These are phyloP conservation scores for Ceratobasidium sp. DNA, from an alignment of 1,284 basidiomycete species.

Conservation along the genomic window DNA sequence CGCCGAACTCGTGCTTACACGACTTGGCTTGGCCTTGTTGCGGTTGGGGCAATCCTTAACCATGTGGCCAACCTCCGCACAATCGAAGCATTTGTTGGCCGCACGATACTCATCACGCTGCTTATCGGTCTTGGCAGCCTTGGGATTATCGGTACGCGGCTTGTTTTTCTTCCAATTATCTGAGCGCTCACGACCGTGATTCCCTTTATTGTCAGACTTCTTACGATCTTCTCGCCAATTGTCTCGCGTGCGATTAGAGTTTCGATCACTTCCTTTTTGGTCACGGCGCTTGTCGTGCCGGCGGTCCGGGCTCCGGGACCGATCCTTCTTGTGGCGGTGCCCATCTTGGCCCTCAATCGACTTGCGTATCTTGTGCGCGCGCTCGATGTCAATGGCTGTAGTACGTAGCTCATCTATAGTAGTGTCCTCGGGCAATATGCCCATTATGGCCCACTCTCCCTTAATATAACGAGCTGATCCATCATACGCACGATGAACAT, in stretches of 20 bases:
- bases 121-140: not conserved
- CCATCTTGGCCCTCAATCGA: not conserved
- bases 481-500: not conserved
- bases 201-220: too few species aligned
- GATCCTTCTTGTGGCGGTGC: not conserved
- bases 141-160: not conserved
- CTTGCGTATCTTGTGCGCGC: conserved; percentile 12
- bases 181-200: too few species aligned
- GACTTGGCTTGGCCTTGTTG: conserved; percentile 18
- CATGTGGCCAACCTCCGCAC: conserved; percentile 24
- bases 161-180: not conserved
- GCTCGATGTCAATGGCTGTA: conserved; percentile 10
- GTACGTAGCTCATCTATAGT: conserved; percentile 3
- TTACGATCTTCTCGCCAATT: too few species aligned
- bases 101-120: conserved; percentile 36
- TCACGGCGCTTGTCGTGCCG: not conserved
- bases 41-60: conserved; percentile 41
- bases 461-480: not conserved
- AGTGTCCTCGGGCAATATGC: not conserved
- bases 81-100: conserved; percentile 43
- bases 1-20: not conserved
- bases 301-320: not conserved
- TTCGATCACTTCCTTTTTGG: too few species aligned
- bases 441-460: not conserved
- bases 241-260: too few species aligned